Evolutionary conservation across 2,329 filamentous ascomycete species (phyloP), one percentile per base, ranked within the genome.

Genomic region (Cadophora sp.): DNA sequence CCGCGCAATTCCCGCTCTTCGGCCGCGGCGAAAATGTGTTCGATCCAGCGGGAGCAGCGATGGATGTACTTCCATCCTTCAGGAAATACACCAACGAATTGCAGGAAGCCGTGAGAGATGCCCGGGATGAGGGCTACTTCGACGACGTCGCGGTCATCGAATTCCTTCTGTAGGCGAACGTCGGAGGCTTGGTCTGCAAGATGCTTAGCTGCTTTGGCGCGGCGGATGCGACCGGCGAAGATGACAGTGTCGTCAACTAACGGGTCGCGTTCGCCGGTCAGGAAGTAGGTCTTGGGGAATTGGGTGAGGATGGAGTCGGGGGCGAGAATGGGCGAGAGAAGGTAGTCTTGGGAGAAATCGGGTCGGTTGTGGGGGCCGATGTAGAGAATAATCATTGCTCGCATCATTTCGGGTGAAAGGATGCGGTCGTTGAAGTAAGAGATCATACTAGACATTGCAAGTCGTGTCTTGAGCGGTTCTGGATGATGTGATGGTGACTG

Each of bases 341-440:
- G 86, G 78, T 94, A 97, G 79, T 99, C 95, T 7, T 92, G 93
- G 31, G 89, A 89, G 79, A 99, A 98, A 77, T 98, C 94, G 0
- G 96, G 96, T 0, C 94, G 91, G 79, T 96, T 93, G 77, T 97
- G 92, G 0, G 94, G 94, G 0, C 96, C 96, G 65, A 99, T 92
- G 79, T 99, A 99, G 4, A 99, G 85, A 72, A 99, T 97, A 72
- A 99, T 97, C 94, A 99, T 98, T 71, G 94, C 93, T 37, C 96
- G 92, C 91, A 98, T 97, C 93, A 98, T 97, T 80, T 99, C 96
- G 0, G 96, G 95, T 0, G 93, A 95, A 16, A 99, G 85, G 31
- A 99, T 92, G 31, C 96, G 91, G 79, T 99, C 96, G 79, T 97
- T 96, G 79, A 97, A 97, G 80, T 98, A 98, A 0, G 95, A 97